Percentiles rank a stretch among this genome's conserved stretches.
These are phyloP conservation scores for Geosmithia morbida DNA, from an alignment of 2,329 filamentous ascomycete genomes.

Conservation along the genomic window DNA sequence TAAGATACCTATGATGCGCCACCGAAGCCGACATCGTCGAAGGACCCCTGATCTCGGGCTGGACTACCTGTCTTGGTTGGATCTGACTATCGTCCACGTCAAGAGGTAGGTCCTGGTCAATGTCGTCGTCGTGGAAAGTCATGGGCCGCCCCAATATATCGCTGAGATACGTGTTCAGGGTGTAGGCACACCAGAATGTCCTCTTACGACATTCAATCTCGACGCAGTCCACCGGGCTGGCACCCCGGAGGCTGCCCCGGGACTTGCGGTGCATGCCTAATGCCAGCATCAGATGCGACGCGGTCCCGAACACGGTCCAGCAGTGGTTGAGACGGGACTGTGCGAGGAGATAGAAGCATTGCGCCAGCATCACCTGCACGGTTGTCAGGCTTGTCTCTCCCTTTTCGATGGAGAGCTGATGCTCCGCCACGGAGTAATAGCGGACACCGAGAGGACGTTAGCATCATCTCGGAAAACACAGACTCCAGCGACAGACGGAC, in stretches of 20 bases:
- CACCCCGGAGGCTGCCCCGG: neutral
- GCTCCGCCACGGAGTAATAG: constrained; percentile 19
- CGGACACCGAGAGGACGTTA: constrained; percentile 9
- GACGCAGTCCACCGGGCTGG: constrained; percentile 7
- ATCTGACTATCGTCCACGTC: constrained; percentile 30
- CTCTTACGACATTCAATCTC: constrained; percentile 23
- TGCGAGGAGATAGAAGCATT: constrained; percentile 28
- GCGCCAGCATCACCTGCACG: constrained; percentile 24
- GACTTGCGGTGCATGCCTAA: constrained; percentile 22
- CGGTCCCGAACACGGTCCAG: constrained; percentile 30
- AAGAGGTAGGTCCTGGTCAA: constrained; percentile 44
- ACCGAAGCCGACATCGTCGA: constrained; percentile 11
- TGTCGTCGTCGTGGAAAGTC: constrained; percentile 49
- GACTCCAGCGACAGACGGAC: no score
- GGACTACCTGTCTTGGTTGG: constrained; percentile 15
- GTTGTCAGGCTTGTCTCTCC: constrained; percentile 22
- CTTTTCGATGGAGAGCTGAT: constrained; percentile 21
- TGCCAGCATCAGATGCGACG: constrained; percentile 20
- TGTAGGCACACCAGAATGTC: constrained; percentile 52
- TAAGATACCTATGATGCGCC: neutral
- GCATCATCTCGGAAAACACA: neutral
- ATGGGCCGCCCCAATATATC: constrained; percentile 45
- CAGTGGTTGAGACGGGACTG: constrained; percentile 31
- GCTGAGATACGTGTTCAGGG: constrained; percentile 49
- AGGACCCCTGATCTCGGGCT: neutral